Percentiles rank a stretch among this genome's conserved stretches.
These are phyloP conservation scores for Phoma sp. DNA, from an alignment of 2,329 filamentous ascomycete species.

Conservation along the genomic window DNA sequence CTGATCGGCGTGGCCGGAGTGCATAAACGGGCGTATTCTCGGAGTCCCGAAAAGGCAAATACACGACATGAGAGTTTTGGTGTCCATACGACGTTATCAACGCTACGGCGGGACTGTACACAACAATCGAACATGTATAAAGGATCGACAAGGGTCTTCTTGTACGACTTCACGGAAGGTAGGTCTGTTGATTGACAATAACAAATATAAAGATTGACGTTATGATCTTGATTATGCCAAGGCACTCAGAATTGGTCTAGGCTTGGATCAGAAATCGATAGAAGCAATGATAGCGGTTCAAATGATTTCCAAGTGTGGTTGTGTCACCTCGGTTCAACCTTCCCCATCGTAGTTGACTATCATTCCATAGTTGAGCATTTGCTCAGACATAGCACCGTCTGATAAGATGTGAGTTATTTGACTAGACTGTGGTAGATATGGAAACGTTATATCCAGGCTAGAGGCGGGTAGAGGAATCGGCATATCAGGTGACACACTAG, in stretches of 20 bases:
- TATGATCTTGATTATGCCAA: no score
- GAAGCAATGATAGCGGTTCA: not conserved
- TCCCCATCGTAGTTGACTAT: not conserved
- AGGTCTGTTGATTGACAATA: no score
- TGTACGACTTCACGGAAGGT: no score
- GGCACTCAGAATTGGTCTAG: no score
- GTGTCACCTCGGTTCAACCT: not conserved
- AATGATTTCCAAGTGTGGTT: not conserved
- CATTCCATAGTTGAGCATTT: conserved; percentile 1
- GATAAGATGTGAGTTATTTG: not conserved
- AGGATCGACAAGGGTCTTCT: not conserved
- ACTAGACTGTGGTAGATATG: not conserved
- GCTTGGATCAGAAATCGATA: no score
- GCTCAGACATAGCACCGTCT: not conserved
- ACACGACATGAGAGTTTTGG: not conserved
- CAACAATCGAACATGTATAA: not conserved
- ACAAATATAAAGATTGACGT: no score
- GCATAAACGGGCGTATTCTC: not conserved
- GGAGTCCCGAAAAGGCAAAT: not conserved
- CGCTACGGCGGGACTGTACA: no score
- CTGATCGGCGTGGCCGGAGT: not conserved
- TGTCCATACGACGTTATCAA: no score
- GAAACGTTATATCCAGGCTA: conserved; percentile 6
- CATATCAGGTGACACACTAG: not conserved
- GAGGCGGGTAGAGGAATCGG: conserved; percentile 3